A percentile compares a stretch with the other conserved stretches of the same genome.
Conservation (phyloP, 1,139 yeast genomes). For the Ogataea hybrid region DNA sequence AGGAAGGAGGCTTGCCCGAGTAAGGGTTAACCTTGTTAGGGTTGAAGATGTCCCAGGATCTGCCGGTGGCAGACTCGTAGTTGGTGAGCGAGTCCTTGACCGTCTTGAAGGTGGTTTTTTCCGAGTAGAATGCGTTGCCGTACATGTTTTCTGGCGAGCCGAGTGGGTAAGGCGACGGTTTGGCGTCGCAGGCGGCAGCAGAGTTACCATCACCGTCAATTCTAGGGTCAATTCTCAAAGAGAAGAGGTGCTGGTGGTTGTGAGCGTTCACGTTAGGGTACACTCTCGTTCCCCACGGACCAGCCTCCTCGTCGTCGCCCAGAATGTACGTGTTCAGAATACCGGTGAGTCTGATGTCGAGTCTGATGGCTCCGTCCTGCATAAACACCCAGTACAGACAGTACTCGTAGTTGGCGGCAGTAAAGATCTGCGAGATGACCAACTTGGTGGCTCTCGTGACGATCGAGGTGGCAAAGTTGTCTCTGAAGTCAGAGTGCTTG, state of each 20-base stretch:
- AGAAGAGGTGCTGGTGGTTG: constrained; percentile 81
- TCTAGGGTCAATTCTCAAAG: constrained; percentile 78
- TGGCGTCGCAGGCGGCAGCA: constrained; percentile 67
- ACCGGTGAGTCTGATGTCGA: constrained; percentile 79
- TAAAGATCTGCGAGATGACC: constrained; percentile 74
- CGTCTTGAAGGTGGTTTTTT: constrained; percentile 63
- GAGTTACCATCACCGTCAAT: constrained; percentile 79
- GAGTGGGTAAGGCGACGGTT: constrained; percentile 53
- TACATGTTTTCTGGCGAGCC: constrained; percentile 67
- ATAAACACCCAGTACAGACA: constrained; percentile 79
- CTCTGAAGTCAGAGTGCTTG: constrained; percentile 85
- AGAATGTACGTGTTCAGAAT: constrained; percentile 69
- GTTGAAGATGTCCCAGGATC: constrained; percentile 80
- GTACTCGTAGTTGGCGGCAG: constrained; percentile 85
- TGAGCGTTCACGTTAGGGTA: constrained; percentile 82
- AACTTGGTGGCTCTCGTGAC: constrained; percentile 74
- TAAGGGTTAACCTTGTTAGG: constrained; percentile 63
- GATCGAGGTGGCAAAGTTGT: constrained; percentile 69
- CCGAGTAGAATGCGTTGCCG: constrained; percentile 69
- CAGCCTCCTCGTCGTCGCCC: constrained; percentile 60
- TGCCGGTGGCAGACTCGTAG: constrained; percentile 57
- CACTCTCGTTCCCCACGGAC: constrained; percentile 78
- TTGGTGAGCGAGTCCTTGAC: constrained; percentile 65
- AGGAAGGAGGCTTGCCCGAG: constrained; percentile 73
- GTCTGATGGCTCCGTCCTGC: constrained; percentile 80